Percentiles rank a stretch among this genome's conserved stretches.
phyloP scores from a whole-genome alignment of 1,139 yeast genomes.

The Nakaseomyces glabratus region DNA sequence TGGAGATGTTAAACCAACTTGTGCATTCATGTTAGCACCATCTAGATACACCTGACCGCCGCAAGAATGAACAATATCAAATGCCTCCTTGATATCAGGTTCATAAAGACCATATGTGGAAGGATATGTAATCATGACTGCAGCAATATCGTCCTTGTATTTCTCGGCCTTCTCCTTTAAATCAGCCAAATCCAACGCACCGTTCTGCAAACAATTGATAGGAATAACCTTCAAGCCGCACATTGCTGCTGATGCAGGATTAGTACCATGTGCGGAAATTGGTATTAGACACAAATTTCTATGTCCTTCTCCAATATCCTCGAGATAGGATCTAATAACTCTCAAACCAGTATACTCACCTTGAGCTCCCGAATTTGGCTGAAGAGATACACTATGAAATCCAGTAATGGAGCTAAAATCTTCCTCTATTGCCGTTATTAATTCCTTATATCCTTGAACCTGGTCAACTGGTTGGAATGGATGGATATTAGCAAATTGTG shows the following conservation, averaged over 20 bases:
- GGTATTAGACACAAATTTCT: conserved; percentile 91
- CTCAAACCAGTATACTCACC: conserved; percentile 95
- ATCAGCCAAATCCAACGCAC: conserved; percentile 77
- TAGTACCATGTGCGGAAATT: conserved; percentile 95
- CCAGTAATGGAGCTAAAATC: conserved; percentile 95
- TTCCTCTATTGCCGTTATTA: conserved; percentile 65
- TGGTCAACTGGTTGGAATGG: conserved; percentile 89
- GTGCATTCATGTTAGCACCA: conserved; percentile 99
- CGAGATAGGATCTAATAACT: conserved; percentile 71
- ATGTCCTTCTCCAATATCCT: conserved; percentile 54
- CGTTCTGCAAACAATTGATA: conserved; percentile 75
- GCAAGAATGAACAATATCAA: conserved; percentile 66
- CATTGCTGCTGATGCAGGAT: conserved; percentile 98
- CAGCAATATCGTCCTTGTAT: conserved; percentile 65
- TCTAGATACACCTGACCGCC: conserved; percentile 97
- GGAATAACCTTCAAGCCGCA: conserved; percentile 91
- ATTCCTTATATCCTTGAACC: conserved; percentile 71
- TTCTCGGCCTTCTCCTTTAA: conserved; percentile 63
- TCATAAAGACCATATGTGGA: conserved; percentile 95
- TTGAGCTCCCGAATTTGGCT: conserved; percentile 98
- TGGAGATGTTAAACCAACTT: conserved; percentile 93
- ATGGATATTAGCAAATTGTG: conserved; percentile 79
- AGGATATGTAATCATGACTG: conserved; percentile 94
- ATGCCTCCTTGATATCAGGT: conserved; percentile 80
- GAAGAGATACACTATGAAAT: conserved; percentile 79